Percentiles rank a stretch among this genome's conserved stretches.
Evolutionary conservation across 257 asterid genomes (phyloP).

Genomic region (Solanum peruvianum): DNA sequence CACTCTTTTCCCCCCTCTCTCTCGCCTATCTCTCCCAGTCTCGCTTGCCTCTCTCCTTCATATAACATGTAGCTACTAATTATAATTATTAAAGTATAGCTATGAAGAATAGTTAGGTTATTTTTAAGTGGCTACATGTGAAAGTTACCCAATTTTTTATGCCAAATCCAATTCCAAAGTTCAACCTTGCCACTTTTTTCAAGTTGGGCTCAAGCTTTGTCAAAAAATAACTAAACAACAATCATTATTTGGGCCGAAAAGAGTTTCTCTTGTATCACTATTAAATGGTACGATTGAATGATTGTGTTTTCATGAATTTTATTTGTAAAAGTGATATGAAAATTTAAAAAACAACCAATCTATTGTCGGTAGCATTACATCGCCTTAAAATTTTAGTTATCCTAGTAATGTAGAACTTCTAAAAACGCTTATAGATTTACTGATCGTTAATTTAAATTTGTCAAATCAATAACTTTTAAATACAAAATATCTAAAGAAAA

Average conservation of each 20-base stretch:
- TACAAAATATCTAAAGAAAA: not conserved
- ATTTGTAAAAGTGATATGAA: too few species aligned
- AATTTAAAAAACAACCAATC: too few species aligned
- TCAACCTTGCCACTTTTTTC: not conserved
- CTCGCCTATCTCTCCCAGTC: too few species aligned
- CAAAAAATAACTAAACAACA: not conserved
- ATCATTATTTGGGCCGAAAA: not conserved
- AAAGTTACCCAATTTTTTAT: not conserved
- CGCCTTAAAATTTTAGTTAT: not conserved
- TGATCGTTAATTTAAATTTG: not conserved
- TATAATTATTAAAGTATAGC: too few species aligned
- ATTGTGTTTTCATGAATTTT: too few species aligned
- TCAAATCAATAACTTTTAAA: not conserved
- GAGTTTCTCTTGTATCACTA: not conserved
- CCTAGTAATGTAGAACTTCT: not conserved
- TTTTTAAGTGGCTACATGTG: too few species aligned
- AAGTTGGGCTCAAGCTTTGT: not conserved
- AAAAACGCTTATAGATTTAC: not conserved
- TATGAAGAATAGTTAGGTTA: too few species aligned
- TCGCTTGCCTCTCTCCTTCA: too few species aligned
- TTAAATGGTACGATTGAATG: too few species aligned
- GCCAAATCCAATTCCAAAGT: not conserved
- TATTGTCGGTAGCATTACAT: too few species aligned
- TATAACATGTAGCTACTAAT: too few species aligned
- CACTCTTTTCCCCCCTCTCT: too few species aligned